These are phyloP conservation scores for Ceratobasidium sp. DNA, from an alignment of 1,284 basidiomycete species.

Conservation along the genomic window DNA sequence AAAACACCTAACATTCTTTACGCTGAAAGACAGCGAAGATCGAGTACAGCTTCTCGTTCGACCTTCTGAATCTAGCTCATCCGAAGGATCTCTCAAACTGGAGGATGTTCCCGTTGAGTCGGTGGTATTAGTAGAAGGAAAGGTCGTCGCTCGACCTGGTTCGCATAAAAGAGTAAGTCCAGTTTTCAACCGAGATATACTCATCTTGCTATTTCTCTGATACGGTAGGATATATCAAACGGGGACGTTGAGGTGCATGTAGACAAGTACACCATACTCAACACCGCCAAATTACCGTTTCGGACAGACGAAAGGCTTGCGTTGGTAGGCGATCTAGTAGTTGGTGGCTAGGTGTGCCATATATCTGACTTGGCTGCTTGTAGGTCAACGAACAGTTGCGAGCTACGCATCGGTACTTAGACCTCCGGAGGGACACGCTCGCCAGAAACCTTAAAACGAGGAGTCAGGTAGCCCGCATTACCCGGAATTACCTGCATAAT, in stretches of 20 bases:
- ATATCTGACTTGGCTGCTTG: constrained; percentile 33
- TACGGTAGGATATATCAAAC: constrained; percentile 48
- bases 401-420: constrained; percentile 85
- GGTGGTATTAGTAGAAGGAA: constrained; percentile 75
- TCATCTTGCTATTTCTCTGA: constrained; percentile 1
- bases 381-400: constrained; percentile 87
- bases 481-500: constrained; percentile 76
- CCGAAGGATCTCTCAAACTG: constrained; percentile 57
- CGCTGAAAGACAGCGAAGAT: constrained; percentile 78
- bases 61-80: constrained; percentile 48
- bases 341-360: constrained; percentile 4
- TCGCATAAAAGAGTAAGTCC: constrained; percentile 44
- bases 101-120: constrained; percentile 75
- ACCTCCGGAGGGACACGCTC: constrained; percentile 78
- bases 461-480: constrained; percentile 78
- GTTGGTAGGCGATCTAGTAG: constrained; percentile 63
- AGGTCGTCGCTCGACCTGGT: constrained; percentile 67
- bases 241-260: constrained; percentile 85
- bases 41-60: constrained; percentile 79
- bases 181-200: constrained; percentile 3
- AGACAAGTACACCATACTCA: constrained; percentile 74
- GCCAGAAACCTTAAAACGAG: constrained; percentile 81
- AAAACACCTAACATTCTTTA: constrained; percentile 76
- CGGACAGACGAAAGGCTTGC: constrained; percentile 20
- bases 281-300: constrained; percentile 58